These are phyloP conservation scores for Fraxinus albicans DNA, from an alignment of 305 asterid genomes.

Conservation along the genomic window DNA sequence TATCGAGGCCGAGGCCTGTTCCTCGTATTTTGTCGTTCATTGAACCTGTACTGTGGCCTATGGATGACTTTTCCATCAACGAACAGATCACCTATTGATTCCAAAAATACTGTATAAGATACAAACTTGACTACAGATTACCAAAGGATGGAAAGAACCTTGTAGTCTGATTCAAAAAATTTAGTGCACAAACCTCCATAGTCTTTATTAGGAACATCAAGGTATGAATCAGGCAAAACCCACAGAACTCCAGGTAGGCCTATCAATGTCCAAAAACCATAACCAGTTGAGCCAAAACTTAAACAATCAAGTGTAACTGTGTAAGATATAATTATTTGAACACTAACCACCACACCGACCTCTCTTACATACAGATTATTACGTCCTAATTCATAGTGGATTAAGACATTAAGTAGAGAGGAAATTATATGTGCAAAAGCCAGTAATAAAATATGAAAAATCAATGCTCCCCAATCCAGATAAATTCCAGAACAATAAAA, in stretches of 20 bases:
- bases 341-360: neutral
- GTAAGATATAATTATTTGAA: neutral
- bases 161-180: neutral
- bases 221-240: slow-evolving; percentile 94
- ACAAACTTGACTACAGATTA: neutral
- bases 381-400: neutral
- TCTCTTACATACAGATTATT: neutral
- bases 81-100: slow-evolving; percentile 64
- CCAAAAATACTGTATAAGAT: neutral
- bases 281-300: slow-evolving; percentile 8
- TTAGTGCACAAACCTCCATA: slow-evolving; percentile 14
- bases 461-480: neutral
- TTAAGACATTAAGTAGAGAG: neutral
- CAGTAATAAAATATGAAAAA: neutral
- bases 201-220: slow-evolving; percentile 32
- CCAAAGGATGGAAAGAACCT: neutral
- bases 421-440: neutral
- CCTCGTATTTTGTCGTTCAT: slow-evolving; percentile 50
- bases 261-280: slow-evolving; percentile 28
- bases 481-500: slow-evolving; percentile 10
- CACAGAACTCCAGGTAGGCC: slow-evolving; percentile 79
- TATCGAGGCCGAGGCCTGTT: slow-evolving; percentile 74
- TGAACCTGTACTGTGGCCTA: slow-evolving; percentile 74
- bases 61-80: slow-evolving; percentile 82
- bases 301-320: neutral